These are phyloP conservation scores for Escovopsis weberi DNA, from an alignment of 2,329 filamentous ascomycete species.

Conservation along the genomic window DNA sequence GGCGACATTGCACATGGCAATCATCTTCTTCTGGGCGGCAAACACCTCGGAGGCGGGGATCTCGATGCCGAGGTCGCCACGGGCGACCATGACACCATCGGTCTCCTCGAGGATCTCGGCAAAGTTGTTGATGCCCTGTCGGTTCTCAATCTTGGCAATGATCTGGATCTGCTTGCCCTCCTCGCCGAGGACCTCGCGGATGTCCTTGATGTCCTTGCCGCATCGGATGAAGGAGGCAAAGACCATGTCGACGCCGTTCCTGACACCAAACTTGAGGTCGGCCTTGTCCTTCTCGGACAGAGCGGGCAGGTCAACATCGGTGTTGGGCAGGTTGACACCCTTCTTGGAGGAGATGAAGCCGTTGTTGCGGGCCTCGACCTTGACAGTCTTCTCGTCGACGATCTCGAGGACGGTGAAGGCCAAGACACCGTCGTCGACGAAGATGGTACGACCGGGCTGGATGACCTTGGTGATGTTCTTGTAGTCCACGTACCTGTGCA, in stretches of 20 bases:
- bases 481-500: constrained; percentile 80
- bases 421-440: constrained; percentile 95
- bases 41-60: constrained; percentile 98
- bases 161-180: constrained; percentile 96
- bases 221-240: constrained; percentile 97
- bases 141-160: constrained; percentile 99
- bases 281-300: constrained; percentile 96
- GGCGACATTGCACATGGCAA: constrained; percentile 98
- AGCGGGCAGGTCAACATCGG: constrained; percentile 92
- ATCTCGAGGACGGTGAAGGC: constrained; percentile 88
- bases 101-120: constrained; percentile 90
- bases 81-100: constrained; percentile 98
- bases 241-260: constrained; percentile 98
- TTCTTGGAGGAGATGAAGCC: constrained; percentile 98
- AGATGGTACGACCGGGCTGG: constrained; percentile 78
- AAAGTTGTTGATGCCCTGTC: constrained; percentile 99
- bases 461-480: constrained; percentile 99
- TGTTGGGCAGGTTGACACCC: constrained; percentile 98
- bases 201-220: constrained; percentile 82
- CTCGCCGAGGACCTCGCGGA: constrained; percentile 79
- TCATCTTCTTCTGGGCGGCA: constrained; percentile 99
- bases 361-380: constrained; percentile 84
- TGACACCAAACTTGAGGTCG: constrained; percentile 88
- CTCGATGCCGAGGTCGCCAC: constrained; percentile 92
- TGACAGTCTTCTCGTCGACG: constrained; percentile 76